Percentiles rank a stretch among this genome's conserved stretches.
Evolutionary conservation across 2,329 filamentous ascomycete genomes (phyloP).

Genomic region (Phyllosticta capitalensis): DNA sequence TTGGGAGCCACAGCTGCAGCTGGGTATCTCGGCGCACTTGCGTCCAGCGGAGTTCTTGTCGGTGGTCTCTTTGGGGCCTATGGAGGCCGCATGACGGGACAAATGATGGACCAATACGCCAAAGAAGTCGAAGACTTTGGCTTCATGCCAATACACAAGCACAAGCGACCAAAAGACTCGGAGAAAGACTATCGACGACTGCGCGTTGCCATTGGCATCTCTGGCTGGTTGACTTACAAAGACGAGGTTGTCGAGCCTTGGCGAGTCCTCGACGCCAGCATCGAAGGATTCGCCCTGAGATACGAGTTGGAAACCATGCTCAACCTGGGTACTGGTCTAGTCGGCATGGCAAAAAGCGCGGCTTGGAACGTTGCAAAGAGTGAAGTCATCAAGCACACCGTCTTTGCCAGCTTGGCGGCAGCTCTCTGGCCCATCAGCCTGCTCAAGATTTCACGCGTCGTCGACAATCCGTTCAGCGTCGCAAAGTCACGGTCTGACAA

Average conservation of each 20-base stretch:
- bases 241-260: constrained; percentile 67
- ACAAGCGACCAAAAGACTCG: constrained; percentile 30
- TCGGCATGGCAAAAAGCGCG: constrained; percentile 64
- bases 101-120: constrained; percentile 79
- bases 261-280: constrained; percentile 57
- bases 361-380: constrained; percentile 71
- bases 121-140: constrained; percentile 87
- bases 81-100: constrained; percentile 68
- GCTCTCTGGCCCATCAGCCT: constrained; percentile 41
- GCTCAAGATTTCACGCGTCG: constrained; percentile 42
- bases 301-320: constrained; percentile 74
- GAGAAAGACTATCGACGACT: constrained; percentile 44
- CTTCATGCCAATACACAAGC: constrained; percentile 43
- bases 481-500: constrained; percentile 70
- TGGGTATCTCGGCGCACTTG: constrained; percentile 67
- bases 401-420: constrained; percentile 38
- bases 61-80: constrained; percentile 90
- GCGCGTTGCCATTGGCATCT: constrained; percentile 72
- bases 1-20: constrained; percentile 66
- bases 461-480: constrained; percentile 76
- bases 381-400: constrained; percentile 59
- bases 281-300: constrained; percentile 72
- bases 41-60: constrained; percentile 68
- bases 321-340: constrained; percentile 69
- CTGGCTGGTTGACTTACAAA: constrained; percentile 68